Evolutionary conservation across 1,284 basidiomycete genomes (phyloP).

Genomic region (Peniophora sp.): DNA sequence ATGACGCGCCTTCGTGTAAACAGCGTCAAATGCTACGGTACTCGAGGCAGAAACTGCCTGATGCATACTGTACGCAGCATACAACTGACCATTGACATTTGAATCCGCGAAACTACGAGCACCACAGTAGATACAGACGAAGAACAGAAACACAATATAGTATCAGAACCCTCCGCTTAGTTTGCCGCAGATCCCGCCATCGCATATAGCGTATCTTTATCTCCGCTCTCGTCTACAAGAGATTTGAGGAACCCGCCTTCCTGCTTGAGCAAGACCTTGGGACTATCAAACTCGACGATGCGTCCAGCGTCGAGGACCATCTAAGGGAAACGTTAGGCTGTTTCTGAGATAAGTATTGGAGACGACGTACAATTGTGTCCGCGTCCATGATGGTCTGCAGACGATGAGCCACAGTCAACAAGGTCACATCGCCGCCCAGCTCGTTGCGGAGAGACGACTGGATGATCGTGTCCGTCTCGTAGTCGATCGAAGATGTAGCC

Average conservation of each 20-base stretch:
- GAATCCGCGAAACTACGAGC: too few relatives aligned
- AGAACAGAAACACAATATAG: too few relatives aligned
- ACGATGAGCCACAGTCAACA: constrained; percentile 63
- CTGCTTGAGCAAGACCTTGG: constrained; percentile 48
- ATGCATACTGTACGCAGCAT: too few relatives aligned
- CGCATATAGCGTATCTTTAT: constrained; percentile 38
- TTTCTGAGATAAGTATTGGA: constrained; percentile 30
- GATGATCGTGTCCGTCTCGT: constrained; percentile 71
- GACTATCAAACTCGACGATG: constrained; percentile 52
- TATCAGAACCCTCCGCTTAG: too few relatives aligned
- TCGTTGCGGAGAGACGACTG: constrained; percentile 49
- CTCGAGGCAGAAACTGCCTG: too few relatives aligned
- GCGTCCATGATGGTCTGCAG: constrained; percentile 67
- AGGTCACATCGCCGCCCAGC: constrained; percentile 44
- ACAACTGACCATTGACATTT: too few relatives aligned
- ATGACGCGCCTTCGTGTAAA: too few relatives aligned
- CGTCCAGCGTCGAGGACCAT: constrained; percentile 33
- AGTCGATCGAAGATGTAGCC: constrained; percentile 55
- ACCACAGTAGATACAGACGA: too few relatives aligned
- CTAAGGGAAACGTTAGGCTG: constrained; percentile 10
- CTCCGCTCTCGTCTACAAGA: constrained; percentile 53
- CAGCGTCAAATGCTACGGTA: too few relatives aligned
- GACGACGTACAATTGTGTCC: constrained; percentile 25
- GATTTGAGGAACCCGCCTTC: constrained; percentile 43
- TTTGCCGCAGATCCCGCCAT: too few relatives aligned